phyloP scores from a whole-genome alignment of 208 protist genomes.

The Crithidia bombi region DNA sequence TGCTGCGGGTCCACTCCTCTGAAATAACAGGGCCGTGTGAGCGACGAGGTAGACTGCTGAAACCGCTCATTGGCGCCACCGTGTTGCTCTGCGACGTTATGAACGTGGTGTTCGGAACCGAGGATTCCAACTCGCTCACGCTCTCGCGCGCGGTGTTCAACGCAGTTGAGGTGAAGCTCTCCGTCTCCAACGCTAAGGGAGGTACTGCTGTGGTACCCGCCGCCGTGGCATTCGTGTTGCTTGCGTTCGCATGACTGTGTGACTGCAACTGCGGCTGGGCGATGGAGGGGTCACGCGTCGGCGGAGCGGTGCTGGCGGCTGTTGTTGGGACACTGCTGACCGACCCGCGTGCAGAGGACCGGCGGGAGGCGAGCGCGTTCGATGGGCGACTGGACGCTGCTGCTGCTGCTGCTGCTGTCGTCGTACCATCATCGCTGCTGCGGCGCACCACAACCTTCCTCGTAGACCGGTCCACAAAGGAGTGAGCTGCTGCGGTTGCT shows the following conservation, averaged over 20 bases:
- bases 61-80: not conserved
- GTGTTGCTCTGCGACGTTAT: not conserved
- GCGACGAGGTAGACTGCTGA: not conserved
- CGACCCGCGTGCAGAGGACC: conserved; percentile 3
- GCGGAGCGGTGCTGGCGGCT: conserved; percentile 4
- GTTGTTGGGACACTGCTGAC: conserved; percentile 8
- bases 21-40: conserved; percentile 59
- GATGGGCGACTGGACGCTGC: not conserved
- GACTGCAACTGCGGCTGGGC: not conserved
- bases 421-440: not conserved
- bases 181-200: not conserved
- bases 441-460: conserved; percentile 25
- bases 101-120: not conserved
- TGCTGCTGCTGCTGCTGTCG: not conserved
- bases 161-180: conserved; percentile 11
- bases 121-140: conserved; percentile 12
- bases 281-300: conserved; percentile 24
- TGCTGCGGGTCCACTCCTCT: conserved; percentile 76
- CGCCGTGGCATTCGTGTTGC: too few relatives aligned
- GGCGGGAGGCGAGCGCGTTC: conserved; percentile 5
- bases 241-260: too few relatives aligned
- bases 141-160: conserved; percentile 16
- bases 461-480: not conserved
- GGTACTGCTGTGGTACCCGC: not conserved
- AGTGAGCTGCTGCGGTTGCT: not conserved